Evolutionary conservation across 176 grass and related monocot species (phyloP), one percentile per base, ranked within the genome.

Genomic region (Stipa capillata): DNA sequence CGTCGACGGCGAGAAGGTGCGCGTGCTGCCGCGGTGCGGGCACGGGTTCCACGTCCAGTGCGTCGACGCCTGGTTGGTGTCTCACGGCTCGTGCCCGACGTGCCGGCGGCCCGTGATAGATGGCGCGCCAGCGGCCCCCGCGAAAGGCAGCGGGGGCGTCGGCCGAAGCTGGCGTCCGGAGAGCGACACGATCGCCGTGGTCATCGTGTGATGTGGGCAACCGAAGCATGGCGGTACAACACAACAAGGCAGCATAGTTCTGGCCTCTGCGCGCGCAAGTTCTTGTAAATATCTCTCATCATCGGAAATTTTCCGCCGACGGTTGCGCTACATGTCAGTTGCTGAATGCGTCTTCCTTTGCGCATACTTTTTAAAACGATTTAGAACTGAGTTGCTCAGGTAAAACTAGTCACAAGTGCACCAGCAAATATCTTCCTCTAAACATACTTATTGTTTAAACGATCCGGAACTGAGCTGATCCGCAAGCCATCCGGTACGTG

Each of bases 31-130:
- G 40, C 59, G 63, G 55, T 94, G 92, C 66, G 43, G 72, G 20
- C 92, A 94, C 82, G 74, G 76, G 13, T 94, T 94, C 69, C 92
- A 91, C 78, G 80, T 87, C 70, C 65, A 65, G 10, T 94, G 92
- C 83, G 85, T 94, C 8, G 92, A 94, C 83, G 85, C 47, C 12
- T 94, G 92, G 92, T 58, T 94, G 29, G 58, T 79, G 27, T 88
- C 89, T 4, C 86, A 82, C 32, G 87, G 83, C 48, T 91, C 92
- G 6, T 94, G 92, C 70, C 92, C 89, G 31, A 89, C 89, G 12
- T 94, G 92, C 74, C 89, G 92, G 13, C 60, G 65, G 6, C 77
- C 77, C 29, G 73, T 87, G 50, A 52, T 89, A 4, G 74, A 40
- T 35, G 36, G 12, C 6, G 63, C 25, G 45, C 83, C 57, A 11